Base-by-base conservation (phyloP, 1,284 basidiomycete genomes). In the Blastosporella zonata region DNA sequence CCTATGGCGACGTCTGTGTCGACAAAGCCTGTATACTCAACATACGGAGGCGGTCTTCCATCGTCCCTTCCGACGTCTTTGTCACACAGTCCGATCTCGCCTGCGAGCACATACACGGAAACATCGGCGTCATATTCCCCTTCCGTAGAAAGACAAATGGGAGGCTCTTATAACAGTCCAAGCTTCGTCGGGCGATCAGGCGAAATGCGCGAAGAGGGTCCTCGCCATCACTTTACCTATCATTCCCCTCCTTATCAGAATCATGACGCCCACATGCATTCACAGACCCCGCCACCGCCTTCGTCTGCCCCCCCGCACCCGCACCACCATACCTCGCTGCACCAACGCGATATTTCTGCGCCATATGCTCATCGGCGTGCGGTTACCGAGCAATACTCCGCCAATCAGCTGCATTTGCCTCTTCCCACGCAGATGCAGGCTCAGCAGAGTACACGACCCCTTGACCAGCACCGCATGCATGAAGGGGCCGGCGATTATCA, bases 321-420 rank as follows among this genome's bases (percentile, higher is more conserved):
- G 18, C 67, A 70, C 54, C 58, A 60, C 15, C 67, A 69, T 46
- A 46, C 62, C 34, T 64, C 69, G 40, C 58, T 60, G 20, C 56
- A 58, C 21, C 58, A 53, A 20, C 61, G 62, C 17, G 62, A 67
- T 33, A 59, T 61, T 1, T 52, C 62, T 31, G 34, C 63, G 40
- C 59, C 67, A 20, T 71, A 64, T 55, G 60, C 62, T 49, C 61
- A 74, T 55, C 68, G 78, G 53, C 73, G 78, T 39, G 70, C 76
- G 18, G 59, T 75, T 40, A 77, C 76, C 13, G 78, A 80, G 33
- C 77, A 78, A 37, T 74, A 70, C 58, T 63, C 72, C n/a, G 61
- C 74, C 42, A 66, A 69, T 15, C 67, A 70, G 43, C 65, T 72
- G 47, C 68, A 73, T 48, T 66, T 73, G 33, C 66, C 72, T 6